These are phyloP conservation scores for Ogataea parapolymorpha DNA, from an alignment of 805 yeast species.

Conservation along the genomic window DNA sequence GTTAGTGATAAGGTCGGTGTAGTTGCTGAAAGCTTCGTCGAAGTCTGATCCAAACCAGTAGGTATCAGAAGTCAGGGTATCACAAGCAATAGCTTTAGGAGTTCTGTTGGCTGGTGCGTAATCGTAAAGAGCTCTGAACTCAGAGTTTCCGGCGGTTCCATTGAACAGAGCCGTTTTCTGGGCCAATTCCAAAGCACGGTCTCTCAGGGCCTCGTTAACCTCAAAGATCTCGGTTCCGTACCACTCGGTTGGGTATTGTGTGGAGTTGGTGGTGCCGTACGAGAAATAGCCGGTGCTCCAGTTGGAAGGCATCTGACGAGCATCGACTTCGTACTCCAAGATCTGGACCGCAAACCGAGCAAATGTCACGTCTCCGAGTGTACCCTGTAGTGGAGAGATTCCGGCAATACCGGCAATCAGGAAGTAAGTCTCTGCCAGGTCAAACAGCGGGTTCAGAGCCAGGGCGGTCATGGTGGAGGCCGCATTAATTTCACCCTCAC, in stretches of 20 bases:
- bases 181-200: conserved; percentile 55
- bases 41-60: conserved; percentile 55
- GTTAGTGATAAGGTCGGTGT: conserved; percentile 49
- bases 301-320: conserved; percentile 45
- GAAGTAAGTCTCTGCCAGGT: conserved; percentile 58
- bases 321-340: conserved; percentile 55
- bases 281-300: conserved; percentile 63
- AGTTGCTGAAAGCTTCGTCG: conserved; percentile 47
- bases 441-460: conserved; percentile 50
- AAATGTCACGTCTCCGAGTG: conserved; percentile 59
- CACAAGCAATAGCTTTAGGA: conserved; percentile 52
- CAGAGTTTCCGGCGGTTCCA: conserved; percentile 44
- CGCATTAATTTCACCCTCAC: conserved; percentile 68
- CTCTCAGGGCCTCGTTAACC: conserved; percentile 54
- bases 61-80: conserved; percentile 56
- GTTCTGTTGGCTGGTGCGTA: conserved; percentile 47
- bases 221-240: conserved; percentile 68
- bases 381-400: conserved; percentile 52
- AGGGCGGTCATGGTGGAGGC: conserved; percentile 57
- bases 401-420: conserved; percentile 67
- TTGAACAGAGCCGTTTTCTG: conserved; percentile 39
- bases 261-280: conserved; percentile 48
- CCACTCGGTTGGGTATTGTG: conserved; percentile 48
- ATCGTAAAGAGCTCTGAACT: conserved; percentile 46
- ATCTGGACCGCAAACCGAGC: conserved; percentile 61